phyloP scores from a whole-genome alignment of 1,139 yeast genomes.

The Kodamaea suecica region DNA sequence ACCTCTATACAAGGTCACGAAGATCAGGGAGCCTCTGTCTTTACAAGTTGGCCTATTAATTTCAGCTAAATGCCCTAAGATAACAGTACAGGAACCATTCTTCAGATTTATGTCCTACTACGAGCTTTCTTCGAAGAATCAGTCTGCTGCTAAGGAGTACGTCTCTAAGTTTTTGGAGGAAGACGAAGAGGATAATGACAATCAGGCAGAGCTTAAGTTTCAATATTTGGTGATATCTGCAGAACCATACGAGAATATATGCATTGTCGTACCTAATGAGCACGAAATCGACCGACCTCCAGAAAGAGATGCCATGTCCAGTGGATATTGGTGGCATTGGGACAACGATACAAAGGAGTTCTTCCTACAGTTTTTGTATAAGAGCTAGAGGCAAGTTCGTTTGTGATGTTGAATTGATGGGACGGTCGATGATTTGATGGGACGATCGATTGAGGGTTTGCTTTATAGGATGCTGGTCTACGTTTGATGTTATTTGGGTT shows the following conservation, averaged over 20 bases:
- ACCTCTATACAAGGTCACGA: slow-evolving; percentile 66
- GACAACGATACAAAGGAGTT: slow-evolving; percentile 67
- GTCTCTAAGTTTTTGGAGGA: slow-evolving; percentile 14
- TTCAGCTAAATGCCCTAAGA: slow-evolving; percentile 53
- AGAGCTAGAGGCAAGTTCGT: too few relatives aligned
- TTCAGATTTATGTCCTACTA: slow-evolving; percentile 72
- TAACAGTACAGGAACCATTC: slow-evolving; percentile 51
- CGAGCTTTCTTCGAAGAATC: slow-evolving; percentile 55
- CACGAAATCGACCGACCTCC: slow-evolving; percentile 49
- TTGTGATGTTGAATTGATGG: too few relatives aligned
- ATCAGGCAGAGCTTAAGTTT: slow-evolving; percentile 36
- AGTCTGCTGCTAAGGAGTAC: slow-evolving; percentile 25
- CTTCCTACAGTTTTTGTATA: slow-evolving; percentile 64
- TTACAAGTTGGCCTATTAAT: slow-evolving; percentile 60
- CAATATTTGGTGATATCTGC: slow-evolving; percentile 77
- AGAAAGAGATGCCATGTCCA: slow-evolving; percentile 30
- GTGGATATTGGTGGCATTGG: slow-evolving; percentile 66
- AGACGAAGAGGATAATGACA: slow-evolving; percentile 17
- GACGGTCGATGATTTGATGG: too few relatives aligned
- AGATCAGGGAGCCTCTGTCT: slow-evolving; percentile 60
- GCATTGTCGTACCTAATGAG: slow-evolving; percentile 62
- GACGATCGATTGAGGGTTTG: too few relatives aligned
- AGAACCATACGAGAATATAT: slow-evolving; percentile 80
- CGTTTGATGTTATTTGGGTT: too few relatives aligned
- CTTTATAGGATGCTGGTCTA: too few relatives aligned